phyloP scores from a whole-genome alignment of 1,284 basidiomycete species.

The Cutaneotrichosporon daszewskae region DNA sequence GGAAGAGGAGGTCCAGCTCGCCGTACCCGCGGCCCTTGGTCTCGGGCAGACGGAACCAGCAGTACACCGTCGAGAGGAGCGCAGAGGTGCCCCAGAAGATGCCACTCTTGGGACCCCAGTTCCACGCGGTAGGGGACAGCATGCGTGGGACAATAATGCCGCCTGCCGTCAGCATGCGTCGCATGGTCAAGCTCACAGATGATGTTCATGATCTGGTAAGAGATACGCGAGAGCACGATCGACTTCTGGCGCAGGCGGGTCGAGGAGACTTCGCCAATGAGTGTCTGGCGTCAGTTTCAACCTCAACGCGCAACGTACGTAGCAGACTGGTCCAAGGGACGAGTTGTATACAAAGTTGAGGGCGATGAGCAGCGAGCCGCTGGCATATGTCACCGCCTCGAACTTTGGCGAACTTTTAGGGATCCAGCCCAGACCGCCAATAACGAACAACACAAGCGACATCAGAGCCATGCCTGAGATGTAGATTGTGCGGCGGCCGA shows the following conservation, averaged over 20 bases:
- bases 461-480: conserved; percentile 15
- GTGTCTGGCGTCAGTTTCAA: no score
- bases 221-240: conserved; percentile 49
- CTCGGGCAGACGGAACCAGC: conserved; percentile 40
- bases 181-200: no score
- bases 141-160: conserved; percentile 17
- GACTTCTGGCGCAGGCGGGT: conserved; percentile 46
- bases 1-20: conserved; percentile 33
- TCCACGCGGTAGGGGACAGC: conserved; percentile 4
- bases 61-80: conserved; percentile 20
- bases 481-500: conserved; percentile 18
- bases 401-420: not conserved
- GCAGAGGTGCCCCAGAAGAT: conserved; percentile 26
- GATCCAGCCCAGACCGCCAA: conserved; percentile 16
- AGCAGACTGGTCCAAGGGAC: conserved; percentile 24
- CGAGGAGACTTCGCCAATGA: conserved; percentile 38
- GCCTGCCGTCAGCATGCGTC: no score
- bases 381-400: conserved; percentile 3
- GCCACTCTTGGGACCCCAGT: conserved; percentile 28
- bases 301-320: no score
- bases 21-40: conserved; percentile 18
- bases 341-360: conserved; percentile 22
- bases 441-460: conserved; percentile 10
- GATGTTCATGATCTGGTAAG: conserved; percentile 39
- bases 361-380: conserved; percentile 17